phyloP scores from a whole-genome alignment of 192 early-diverging fungal species.

The Spinellus fusiger region DNA sequence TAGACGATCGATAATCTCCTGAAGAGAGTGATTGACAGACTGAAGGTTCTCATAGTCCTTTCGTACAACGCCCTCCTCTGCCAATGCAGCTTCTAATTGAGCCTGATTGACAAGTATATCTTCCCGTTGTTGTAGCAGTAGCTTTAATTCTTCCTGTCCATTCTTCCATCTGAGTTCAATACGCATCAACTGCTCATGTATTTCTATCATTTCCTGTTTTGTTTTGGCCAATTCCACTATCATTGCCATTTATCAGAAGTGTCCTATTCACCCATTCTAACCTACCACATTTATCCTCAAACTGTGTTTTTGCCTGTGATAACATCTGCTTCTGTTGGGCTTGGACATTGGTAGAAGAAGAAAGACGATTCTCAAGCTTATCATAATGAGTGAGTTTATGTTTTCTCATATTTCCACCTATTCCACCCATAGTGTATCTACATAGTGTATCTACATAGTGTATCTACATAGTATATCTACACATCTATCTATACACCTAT shows the following conservation, averaged over 20 bases:
- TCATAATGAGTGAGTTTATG: not conserved
- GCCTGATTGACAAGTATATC: slow-evolving; percentile 11
- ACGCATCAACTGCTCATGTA: not conserved
- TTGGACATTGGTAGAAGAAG: not conserved
- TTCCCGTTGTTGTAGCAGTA: slow-evolving; percentile 15
- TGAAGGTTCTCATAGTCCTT: slow-evolving; percentile 20
- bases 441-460: no score
- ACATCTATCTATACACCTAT: not conserved
- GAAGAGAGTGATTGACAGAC: slow-evolving; percentile 20
- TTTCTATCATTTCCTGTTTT: not conserved
- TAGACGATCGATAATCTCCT: slow-evolving; percentile 31
- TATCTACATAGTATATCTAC: not conserved
- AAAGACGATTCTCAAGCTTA: not conserved
- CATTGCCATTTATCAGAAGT: not conserved
- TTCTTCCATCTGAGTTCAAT: not conserved
- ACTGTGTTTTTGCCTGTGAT: not conserved
- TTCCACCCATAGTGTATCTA: no score
- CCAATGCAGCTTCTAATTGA: slow-evolving; percentile 14
- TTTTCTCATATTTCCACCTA: no score
- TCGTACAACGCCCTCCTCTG: slow-evolving; percentile 14
- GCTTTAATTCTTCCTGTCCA: not conserved
- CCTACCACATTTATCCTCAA: not conserved
- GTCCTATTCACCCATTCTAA: not conserved
- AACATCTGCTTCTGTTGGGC: not conserved
- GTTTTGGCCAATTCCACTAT: not conserved